A percentile compares a stretch with the other conserved stretches of the same genome.
Evolutionary conservation across 2,329 filamentous ascomycete species (phyloP).

Genomic region (Xylariaceae sp.): DNA sequence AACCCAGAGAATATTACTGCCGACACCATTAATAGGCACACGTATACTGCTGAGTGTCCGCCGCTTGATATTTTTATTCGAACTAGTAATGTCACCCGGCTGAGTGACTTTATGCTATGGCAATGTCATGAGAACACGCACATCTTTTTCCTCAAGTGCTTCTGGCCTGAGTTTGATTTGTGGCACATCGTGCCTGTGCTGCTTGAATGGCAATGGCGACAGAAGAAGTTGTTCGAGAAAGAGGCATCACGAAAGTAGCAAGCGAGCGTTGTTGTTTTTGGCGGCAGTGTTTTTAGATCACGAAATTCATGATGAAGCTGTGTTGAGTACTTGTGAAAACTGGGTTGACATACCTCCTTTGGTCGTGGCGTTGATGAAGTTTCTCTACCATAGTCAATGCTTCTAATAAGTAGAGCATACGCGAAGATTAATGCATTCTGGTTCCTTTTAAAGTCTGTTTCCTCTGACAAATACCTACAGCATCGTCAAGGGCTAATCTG

Average conservation of each 20-base stretch:
- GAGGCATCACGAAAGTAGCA: conserved; percentile 39
- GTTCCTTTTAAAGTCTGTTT: not conserved
- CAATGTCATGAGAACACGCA: conserved; percentile 91
- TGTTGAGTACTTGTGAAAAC: not conserved
- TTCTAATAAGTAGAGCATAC: not conserved
- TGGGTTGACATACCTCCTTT: not conserved
- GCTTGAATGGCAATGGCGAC: conserved; percentile 76
- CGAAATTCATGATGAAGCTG: not conserved
- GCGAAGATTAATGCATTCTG: not conserved
- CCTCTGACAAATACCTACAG: not conserved
- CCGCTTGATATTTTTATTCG: conserved; percentile 86
- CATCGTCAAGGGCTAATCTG: too few relatives aligned
- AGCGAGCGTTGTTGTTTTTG: not conserved
- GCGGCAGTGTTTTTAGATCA: not conserved
- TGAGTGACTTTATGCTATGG: conserved; percentile 99
- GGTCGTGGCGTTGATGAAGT: not conserved
- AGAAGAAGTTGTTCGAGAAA: conserved; percentile 53
- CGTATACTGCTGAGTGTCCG: conserved; percentile 80
- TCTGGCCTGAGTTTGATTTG: conserved; percentile 95
- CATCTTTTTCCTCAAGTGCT: conserved; percentile 82
- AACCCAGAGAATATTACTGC: conserved; percentile 85
- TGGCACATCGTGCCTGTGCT: conserved; percentile 90
- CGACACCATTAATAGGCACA: conserved; percentile 75
- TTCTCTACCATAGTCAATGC: not conserved
- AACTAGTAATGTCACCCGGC: conserved; percentile 84